Evolutionary conservation across 2,329 filamentous ascomycete species (phyloP), one percentile per base, ranked within the genome.

Genomic region (Ophiostoma quercus): DNA sequence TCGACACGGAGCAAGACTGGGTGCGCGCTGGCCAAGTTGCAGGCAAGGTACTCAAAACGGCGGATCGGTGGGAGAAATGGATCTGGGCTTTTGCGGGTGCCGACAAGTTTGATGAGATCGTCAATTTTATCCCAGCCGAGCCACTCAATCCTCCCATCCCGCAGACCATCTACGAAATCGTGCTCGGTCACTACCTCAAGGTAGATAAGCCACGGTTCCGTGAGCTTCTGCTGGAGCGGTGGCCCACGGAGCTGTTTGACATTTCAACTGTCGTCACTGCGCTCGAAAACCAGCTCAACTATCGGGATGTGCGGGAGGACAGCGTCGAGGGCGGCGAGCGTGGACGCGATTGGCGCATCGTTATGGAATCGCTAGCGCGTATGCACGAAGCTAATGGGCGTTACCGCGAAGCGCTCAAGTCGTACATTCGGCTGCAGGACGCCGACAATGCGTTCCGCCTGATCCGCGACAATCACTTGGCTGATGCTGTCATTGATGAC

Each of bases 11-110:
- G 37, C 84, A 87, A 9, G 84, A 94, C 72, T 99, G 95, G 95
- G 77, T 78, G 9, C 82, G 85, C 70, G 95, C 95, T 6, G 94
- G 92, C 0, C 84, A 90, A 75, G 84, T 96, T 3, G 94, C 93
- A 71, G 91, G 90, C 16, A 92, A 90, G 76, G 94, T 97, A 0
- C 83, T 99, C 0, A 88, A 88, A 62, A 92, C 90, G 0, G 88
- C 92, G 0, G 84, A 90, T 66, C 84, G 90, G 74, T 99, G 95
- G 95, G 94, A 98, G 80, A 92, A 96, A 75, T 98, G 94, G 93
- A 90, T 96, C 5, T 96, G 91, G 87, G 90, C 87, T 0, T 99
- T 99, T 79, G 92, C 93, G 8, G 90, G 92, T 57, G 90, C 91
- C 2, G 86, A 92, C 73, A 92, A 89, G 76, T 92, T 96, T 75